Percentiles rank a stretch among this genome's conserved stretches.
phyloP scores from a whole-genome alignment of 2,329 filamentous ascomycete genomes.

The Pseudocercospora macadamiae region DNA sequence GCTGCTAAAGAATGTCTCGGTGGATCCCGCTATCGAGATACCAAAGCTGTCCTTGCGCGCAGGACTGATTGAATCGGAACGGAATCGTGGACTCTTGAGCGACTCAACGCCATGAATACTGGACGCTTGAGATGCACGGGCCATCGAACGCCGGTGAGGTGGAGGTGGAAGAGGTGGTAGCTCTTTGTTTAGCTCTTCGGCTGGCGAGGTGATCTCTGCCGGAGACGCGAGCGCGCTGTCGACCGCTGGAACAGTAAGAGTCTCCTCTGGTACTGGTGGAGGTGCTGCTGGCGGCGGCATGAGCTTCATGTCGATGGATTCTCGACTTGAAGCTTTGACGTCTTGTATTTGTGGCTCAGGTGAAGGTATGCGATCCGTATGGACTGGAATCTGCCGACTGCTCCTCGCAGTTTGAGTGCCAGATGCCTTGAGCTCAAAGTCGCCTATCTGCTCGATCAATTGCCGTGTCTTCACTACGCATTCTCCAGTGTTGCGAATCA shows the following conservation, averaged over 20 bases:
- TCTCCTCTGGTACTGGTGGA: conserved; percentile 10
- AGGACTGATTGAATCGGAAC: conserved; percentile 20
- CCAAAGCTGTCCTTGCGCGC: conserved; percentile 68
- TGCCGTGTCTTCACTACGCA: conserved; percentile 85
- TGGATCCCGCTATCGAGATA: conserved; percentile 75
- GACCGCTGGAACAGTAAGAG: background rate
- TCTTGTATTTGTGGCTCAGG: conserved; percentile 2
- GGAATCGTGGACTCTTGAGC: conserved; percentile 20
- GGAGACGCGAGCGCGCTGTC: conserved; percentile 7
- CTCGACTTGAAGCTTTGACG: conserved; percentile 23
- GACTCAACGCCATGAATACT: conserved; percentile 19
- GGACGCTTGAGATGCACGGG: conserved; percentile 19
- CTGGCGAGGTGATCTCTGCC: conserved; percentile 6
- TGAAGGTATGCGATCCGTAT: conserved; percentile 14
- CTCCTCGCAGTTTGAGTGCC: background rate
- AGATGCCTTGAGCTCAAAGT: conserved; percentile 32
- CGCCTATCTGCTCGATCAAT: conserved; percentile 75
- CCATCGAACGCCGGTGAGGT: conserved; percentile 16
- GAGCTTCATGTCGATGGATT: conserved; percentile 13
- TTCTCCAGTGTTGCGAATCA: conserved; percentile 80
- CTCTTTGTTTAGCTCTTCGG: conserved; percentile 13
- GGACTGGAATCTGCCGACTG: conserved; percentile 16
- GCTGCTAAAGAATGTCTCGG: conserved; percentile 74
- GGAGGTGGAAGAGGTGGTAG: conserved; percentile 17
- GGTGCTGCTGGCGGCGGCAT: conserved; percentile 13